These are phyloP conservation scores for Epichloe scottii DNA, from an alignment of 2,329 filamentous ascomycete genomes.

Conservation along the genomic window DNA sequence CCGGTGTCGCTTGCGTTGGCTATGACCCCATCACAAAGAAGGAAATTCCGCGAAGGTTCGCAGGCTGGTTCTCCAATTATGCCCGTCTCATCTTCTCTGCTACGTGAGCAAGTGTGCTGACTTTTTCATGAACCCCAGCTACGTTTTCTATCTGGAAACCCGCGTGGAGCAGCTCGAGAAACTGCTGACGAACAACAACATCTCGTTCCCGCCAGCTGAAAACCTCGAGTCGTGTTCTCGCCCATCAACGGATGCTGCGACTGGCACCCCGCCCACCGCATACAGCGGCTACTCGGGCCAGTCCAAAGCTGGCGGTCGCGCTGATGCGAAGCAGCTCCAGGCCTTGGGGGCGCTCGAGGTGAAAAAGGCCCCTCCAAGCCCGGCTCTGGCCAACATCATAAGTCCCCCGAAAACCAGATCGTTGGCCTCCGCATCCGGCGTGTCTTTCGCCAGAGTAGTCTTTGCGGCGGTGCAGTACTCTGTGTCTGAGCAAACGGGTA, in stretches of 20 bases:
- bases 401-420: slow-evolving; percentile 69
- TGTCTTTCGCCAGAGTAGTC: slow-evolving; percentile 88
- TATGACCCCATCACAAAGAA: slow-evolving; percentile 95
- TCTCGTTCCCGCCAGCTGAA: slow-evolving; percentile 59
- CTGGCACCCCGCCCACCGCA: slow-evolving; percentile 18
- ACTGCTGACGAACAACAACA: slow-evolving; percentile 54
- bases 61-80: slow-evolving; percentile 27
- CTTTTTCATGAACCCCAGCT: slow-evolving; percentile 37
- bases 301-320: slow-evolving; percentile 18
- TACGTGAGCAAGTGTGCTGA: background rate
- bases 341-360: slow-evolving; percentile 20
- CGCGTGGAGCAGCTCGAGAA: slow-evolving; percentile 73
- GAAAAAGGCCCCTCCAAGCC: slow-evolving; percentile 21
- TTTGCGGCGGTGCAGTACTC: slow-evolving; percentile 81
- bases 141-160: slow-evolving; percentile 90
- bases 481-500: slow-evolving; percentile 46
- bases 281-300: slow-evolving; percentile 22
- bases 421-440: slow-evolving; percentile 74
- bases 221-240: slow-evolving; percentile 53
- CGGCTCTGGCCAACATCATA: slow-evolving; percentile 59
- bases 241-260: slow-evolving; percentile 25
- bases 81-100: background rate
- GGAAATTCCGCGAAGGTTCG: slow-evolving; percentile 84
- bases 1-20: slow-evolving; percentile 80
- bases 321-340: slow-evolving; percentile 16